Conservation (phyloP, 805 yeast genomes). For the Yamadazyma philogaea region DNA sequence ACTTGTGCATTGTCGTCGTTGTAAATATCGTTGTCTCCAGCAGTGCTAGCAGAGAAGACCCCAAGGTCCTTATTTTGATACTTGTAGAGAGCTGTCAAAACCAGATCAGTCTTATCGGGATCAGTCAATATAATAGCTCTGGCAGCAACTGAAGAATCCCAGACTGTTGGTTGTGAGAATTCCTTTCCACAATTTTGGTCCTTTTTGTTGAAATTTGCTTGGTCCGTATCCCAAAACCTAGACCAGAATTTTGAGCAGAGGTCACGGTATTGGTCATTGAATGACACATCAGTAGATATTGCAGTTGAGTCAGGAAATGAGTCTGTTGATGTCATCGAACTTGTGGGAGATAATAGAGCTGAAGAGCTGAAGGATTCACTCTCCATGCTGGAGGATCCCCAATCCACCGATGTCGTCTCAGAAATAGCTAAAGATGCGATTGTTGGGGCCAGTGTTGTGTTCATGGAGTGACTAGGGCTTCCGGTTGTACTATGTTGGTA, state of each 20-base stretch:
- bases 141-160: slow-evolving; percentile 29
- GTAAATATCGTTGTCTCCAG: slow-evolving; percentile 23
- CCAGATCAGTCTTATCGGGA: slow-evolving; percentile 8
- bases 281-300: not conserved
- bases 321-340: not conserved
- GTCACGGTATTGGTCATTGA: not conserved
- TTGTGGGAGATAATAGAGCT: not conserved
- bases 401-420: not conserved
- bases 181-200: slow-evolving; percentile 17
- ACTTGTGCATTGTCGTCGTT: slow-evolving; percentile 30
- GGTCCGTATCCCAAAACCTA: slow-evolving; percentile 19
- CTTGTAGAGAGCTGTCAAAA: slow-evolving; percentile 14
- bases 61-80: slow-evolving; percentile 19
- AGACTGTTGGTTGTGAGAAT: slow-evolving; percentile 20
- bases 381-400: not conserved
- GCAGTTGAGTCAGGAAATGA: not conserved
- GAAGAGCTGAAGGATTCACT: not conserved
- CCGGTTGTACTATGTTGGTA: not conserved
- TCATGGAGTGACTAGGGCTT: not conserved
- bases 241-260: slow-evolving; percentile 12
- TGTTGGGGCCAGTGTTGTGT: not conserved
- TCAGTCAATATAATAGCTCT: slow-evolving; percentile 16
- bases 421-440: not conserved
- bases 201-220: slow-evolving; percentile 16
- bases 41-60: slow-evolving; percentile 23